Conservation (phyloP, 768 basidiomycete genomes). For the Termitomyces titanicus region DNA sequence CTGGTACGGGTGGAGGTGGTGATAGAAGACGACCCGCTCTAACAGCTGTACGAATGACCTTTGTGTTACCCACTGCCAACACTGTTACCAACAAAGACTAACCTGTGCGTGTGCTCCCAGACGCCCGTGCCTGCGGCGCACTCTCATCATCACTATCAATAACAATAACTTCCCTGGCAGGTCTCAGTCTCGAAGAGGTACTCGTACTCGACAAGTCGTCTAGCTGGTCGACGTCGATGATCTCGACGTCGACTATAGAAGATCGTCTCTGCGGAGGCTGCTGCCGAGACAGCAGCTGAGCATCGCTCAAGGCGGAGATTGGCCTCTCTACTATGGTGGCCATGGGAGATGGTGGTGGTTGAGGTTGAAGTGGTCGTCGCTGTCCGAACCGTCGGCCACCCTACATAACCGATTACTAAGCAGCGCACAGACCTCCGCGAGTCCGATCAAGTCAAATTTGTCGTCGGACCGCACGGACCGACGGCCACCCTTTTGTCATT, state of each 20-base stretch:
- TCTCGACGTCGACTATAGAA: constrained; percentile 37
- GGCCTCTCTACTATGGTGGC: constrained; percentile 27
- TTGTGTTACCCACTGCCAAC: not conserved
- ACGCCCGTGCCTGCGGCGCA: constrained; percentile 13
- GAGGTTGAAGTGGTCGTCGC: constrained; percentile 12
- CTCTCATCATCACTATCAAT: constrained; percentile 37
- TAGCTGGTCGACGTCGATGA: constrained; percentile 42
- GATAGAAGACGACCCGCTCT: constrained; percentile 28
- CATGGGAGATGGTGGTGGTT: constrained; percentile 27
- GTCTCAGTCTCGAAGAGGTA: constrained; percentile 10
- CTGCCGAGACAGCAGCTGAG: constrained; percentile 8
- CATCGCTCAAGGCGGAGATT: constrained; percentile 20
- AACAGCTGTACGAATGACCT: constrained; percentile 1
- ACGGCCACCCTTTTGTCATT: no score
- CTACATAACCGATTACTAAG: constrained; percentile 6
- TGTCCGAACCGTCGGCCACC: not conserved
- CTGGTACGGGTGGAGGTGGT: constrained; percentile 39
- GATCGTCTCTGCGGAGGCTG: constrained; percentile 15
- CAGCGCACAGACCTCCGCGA: not conserved
- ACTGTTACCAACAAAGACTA: not conserved
- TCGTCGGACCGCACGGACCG: not conserved
- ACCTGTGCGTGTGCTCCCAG: constrained; percentile 14
- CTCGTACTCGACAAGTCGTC: constrained; percentile 21
- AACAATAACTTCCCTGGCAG: constrained; percentile 29
- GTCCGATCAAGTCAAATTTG: not conserved